These are phyloP conservation scores for Spongispora temasekensis DNA, from an alignment of 1,284 basidiomycete genomes.

Conservation along the genomic window DNA sequence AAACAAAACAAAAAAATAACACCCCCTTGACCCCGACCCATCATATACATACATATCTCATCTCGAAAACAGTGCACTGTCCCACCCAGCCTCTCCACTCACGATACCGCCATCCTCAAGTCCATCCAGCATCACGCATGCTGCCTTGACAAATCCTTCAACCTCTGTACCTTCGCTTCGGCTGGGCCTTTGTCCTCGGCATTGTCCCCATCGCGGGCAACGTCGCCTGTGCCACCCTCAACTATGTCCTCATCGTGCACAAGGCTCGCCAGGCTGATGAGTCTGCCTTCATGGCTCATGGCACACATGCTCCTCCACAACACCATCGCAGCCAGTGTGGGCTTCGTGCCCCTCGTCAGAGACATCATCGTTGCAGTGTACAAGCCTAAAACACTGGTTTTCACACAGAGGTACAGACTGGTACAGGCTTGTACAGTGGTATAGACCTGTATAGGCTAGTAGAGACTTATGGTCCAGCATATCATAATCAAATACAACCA, in stretches of 20 bases:
- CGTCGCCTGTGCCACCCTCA: constrained; percentile 61
- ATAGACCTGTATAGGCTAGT: too few species aligned
- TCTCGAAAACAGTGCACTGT: constrained; percentile 60
- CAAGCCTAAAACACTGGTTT: too few species aligned
- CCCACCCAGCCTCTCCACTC: constrained; percentile 76
- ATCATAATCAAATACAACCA: too few species aligned
- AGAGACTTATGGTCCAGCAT: too few species aligned
- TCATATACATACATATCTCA: not conserved
- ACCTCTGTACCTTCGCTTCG: constrained; percentile 80
- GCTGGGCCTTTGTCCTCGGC: constrained; percentile 84
- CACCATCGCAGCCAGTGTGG: constrained; percentile 67
- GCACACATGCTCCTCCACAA: constrained; percentile 82
- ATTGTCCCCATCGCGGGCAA: constrained; percentile 76
- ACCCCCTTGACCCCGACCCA: not conserved
- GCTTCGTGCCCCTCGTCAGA: constrained; percentile 79
- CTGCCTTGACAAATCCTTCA: constrained; percentile 90
- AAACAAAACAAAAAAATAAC: too few species aligned
- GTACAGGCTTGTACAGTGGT: too few species aligned
- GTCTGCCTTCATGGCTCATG: constrained; percentile 65
- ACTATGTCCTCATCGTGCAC: constrained; percentile 78
- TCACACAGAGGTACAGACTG: too few species aligned
- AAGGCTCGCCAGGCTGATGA: constrained; percentile 78
- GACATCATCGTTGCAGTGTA: constrained; percentile 75
- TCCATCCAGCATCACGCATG: constrained; percentile 82
- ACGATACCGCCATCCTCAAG: constrained; percentile 77